These are phyloP conservation scores for Aspergillus aculeatus DNA, from an alignment of 2,329 filamentous ascomycete species.

Conservation along the genomic window DNA sequence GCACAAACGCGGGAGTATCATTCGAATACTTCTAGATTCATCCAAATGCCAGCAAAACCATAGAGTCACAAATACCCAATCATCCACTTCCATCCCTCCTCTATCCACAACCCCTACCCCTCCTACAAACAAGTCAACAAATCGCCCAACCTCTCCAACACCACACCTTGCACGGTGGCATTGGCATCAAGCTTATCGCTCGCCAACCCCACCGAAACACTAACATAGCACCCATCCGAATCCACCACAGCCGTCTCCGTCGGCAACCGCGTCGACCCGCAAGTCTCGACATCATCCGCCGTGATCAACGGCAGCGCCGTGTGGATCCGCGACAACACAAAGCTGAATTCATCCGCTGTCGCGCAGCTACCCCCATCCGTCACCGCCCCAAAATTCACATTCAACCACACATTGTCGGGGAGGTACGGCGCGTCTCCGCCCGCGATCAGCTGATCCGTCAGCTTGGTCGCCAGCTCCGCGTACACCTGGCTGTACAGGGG, in stretches of 20 bases:
- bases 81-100: no score
- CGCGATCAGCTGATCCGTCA: slow-evolving; percentile 57
- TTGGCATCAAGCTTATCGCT: slow-evolving; percentile 60
- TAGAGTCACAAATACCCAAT: no score
- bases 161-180: slow-evolving; percentile 51
- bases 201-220: slow-evolving; percentile 63
- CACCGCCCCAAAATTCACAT: slow-evolving; percentile 65
- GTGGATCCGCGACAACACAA: slow-evolving; percentile 63
- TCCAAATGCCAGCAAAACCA: no score
- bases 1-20: background rate
- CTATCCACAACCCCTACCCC: no score
- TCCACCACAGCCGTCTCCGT: slow-evolving; percentile 57
- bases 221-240: slow-evolving; percentile 58
- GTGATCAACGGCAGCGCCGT: slow-evolving; percentile 40
- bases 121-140: slow-evolving; percentile 49
- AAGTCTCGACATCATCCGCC: slow-evolving; percentile 55
- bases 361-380: slow-evolving; percentile 49
- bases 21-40: background rate
- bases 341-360: slow-evolving; percentile 57
- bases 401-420: slow-evolving; percentile 60
- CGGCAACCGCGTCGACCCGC: slow-evolving; percentile 56
- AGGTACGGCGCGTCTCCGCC: slow-evolving; percentile 61
- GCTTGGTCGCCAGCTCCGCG: slow-evolving; percentile 58
- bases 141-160: slow-evolving; percentile 51
- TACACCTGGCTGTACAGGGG: slow-evolving; percentile 61